Base-by-base conservation (phyloP, 306 rosid genomes). In the Vigna trinervia region DNA sequence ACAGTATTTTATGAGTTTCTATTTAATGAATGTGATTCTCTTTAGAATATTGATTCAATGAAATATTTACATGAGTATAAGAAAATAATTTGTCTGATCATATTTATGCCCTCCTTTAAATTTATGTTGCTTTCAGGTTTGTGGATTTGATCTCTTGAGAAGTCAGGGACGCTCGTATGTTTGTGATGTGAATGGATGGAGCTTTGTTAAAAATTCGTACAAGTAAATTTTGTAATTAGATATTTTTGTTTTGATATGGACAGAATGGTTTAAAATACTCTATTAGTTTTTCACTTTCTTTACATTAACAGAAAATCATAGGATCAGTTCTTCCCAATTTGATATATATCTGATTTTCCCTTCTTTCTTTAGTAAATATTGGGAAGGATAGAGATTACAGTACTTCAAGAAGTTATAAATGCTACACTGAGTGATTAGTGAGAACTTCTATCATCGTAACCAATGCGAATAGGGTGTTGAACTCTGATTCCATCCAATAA, bases 171-270 rank as follows among this genome's bases (percentile, higher is more conserved):
- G 94, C 72, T 95, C 99, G 19, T 95, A 95, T 62, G 99, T 95
- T 83, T 95, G 97, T 87, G 99, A 95, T 68, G 99, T 95, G 80
- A 95, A 95, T 82, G 99, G 99, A 67, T 95, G 99, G 99, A 95
- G 99, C 84, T 95, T 95, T 65, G 99, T 95, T 59, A 95, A 95
- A 77, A 95, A 95, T 74, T 95, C 99, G 36, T 83, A 95, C 96
- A 95, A 95, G 99, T 95, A 90, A 87, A 15, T 66, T 23, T 75
- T 43, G 48, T 66, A 48, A 23, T 73, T 80, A 41, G 72, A 38
- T 59, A 62, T 72, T 78, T 41, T 67, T 20, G 41, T 38, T 67
- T 36, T 75, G 69, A 64, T 67, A 43, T 82, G 26, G 30, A 36
- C 19, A 34, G 48, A 79, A 53, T 71, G 51, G 78, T 71, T 72